These are phyloP conservation scores for Smallanthus sonchifolius DNA, from an alignment of 129 eudicot genomes.

Conservation along the genomic window DNA sequence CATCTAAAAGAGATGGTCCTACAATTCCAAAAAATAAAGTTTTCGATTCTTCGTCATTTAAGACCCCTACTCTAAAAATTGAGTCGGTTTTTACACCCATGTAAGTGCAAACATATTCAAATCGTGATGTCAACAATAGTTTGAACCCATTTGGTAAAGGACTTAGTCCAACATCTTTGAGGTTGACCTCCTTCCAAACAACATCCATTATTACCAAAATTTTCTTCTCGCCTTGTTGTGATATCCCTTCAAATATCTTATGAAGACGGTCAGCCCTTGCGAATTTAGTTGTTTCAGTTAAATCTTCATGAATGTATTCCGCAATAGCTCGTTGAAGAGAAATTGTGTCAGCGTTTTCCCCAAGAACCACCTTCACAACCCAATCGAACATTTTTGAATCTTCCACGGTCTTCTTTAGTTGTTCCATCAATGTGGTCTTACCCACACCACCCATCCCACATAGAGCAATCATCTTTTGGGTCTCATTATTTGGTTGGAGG, in stretches of 20 bases:
- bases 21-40: neutral
- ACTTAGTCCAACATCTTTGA: slow-evolving; percentile 1
- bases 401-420: neutral
- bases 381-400: neutral
- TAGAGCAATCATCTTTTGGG: neutral
- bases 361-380: slow-evolving; percentile 12
- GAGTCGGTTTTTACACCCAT: neutral
- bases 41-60: neutral
- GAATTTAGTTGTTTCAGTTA: neutral
- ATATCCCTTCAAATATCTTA: neutral
- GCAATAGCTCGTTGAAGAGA: slow-evolving; percentile 1
- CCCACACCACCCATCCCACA: slow-evolving; percentile 15
- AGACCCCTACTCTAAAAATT: neutral
- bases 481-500: neutral
- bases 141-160: slow-evolving; percentile 7
- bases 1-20: neutral
- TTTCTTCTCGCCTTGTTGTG: neutral
- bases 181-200: neutral
- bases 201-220: slow-evolving; percentile 7
- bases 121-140: neutral
- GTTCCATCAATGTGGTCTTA: slow-evolving; percentile 16
- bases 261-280: slow-evolving; percentile 17
- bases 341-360: neutral
- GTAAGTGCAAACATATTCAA: neutral
- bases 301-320: neutral